Evolutionary conservation across 2,329 filamentous ascomycete species (phyloP), one percentile per base, ranked within the genome.

Genomic region (Bisporella sp.): DNA sequence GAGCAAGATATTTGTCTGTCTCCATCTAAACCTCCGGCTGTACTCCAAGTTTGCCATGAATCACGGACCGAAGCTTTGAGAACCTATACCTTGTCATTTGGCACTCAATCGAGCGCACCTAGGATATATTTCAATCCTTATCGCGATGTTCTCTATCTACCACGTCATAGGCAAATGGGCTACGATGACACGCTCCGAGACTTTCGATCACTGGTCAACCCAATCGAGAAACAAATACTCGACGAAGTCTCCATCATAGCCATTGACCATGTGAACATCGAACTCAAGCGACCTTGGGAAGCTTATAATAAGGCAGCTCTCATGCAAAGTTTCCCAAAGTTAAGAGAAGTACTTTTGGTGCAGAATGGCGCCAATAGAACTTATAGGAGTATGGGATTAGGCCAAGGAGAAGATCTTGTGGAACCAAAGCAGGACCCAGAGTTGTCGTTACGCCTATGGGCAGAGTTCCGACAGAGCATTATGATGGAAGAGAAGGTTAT

Each of bases 251-350:
- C 60, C 41, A 64, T 66, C 33, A 63, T 76, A 5, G 73, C 72
- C 2, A 65, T 76, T 44, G 73, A 76, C 58, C 69, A 74, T 49
- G 71, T 76, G 33, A 66, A 66, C 31, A 62, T 68, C 12, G 63
- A 69, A 33, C 66, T 74, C 47, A 69, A 73, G 45, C 63, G 71
- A 35, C 73, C 73, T 12, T 76, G 73, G 73, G 73, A 76, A 64
- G 70, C 69, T 8, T 76, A 75, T 63, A 74, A 73, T 63, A 76
- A 76, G 62, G 71, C 72, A 32, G 66, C 67, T 29, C 59, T 76
- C 41, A 66, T 76, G 47, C 63, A 70, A 43, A 68, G 66, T 48
- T 75, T 74, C 45, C 65, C 65, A 2, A 59, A 64, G 1, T 43
- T 66, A 5, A 51, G 60, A 30, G 54, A 62, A 41, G 50, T 65